These are phyloP conservation scores for Aristolochia contorta DNA, from an alignment of 164 flowering plant species.

Conservation along the genomic window DNA sequence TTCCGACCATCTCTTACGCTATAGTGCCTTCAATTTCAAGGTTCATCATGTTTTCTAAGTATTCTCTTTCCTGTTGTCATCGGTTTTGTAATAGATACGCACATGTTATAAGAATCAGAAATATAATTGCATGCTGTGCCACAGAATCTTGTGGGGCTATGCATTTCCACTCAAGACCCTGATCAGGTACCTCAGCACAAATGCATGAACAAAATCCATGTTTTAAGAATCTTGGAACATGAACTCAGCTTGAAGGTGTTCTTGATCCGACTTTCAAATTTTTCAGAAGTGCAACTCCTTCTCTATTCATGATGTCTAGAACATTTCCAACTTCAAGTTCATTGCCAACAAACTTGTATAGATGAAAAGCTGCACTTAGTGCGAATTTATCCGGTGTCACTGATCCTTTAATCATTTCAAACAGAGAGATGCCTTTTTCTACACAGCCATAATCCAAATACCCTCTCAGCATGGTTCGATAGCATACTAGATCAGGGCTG, in stretches of 20 bases:
- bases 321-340: constrained; percentile 32
- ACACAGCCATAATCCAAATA: constrained; percentile 60
- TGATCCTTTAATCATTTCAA: constrained; percentile 26
- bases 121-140: too few species aligned
- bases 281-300: constrained; percentile 34
- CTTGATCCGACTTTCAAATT: constrained; percentile 43
- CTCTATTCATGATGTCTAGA: constrained; percentile 40
- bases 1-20: too few species aligned
- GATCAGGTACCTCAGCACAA: too few species aligned
- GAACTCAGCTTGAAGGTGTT: not conserved
- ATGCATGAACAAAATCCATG: too few species aligned
- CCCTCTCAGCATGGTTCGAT: constrained; percentile 52
- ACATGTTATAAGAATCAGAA: too few species aligned
- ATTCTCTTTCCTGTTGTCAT: too few species aligned
- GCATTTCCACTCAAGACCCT: too few species aligned
- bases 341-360: constrained; percentile 44
- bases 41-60: too few species aligned
- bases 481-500: constrained; percentile 44
- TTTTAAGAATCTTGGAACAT: too few species aligned
- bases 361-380: constrained; percentile 64
- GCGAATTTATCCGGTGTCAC: constrained; percentile 47
- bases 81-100: too few species aligned
- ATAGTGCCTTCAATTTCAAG: too few species aligned
- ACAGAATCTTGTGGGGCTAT: too few species aligned
- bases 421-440: constrained; percentile 54